Percentiles rank a stretch among this genome's conserved stretches.
phyloP scores from a whole-genome alignment of 1,284 basidiomycete species.

The Marasmius oreades region DNA sequence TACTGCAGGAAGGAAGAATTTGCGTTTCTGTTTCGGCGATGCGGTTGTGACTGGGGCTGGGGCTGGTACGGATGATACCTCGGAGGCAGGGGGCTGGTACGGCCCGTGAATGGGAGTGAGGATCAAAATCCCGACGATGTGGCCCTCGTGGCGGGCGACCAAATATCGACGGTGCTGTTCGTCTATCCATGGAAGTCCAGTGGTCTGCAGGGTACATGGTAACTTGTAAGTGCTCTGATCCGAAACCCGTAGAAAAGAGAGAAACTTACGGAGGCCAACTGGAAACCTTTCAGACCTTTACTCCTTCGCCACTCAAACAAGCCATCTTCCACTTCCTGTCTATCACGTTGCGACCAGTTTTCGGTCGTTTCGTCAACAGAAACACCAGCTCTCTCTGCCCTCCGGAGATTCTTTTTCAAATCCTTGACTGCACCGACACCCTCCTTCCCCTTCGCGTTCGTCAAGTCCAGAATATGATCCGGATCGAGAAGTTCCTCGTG shows the following conservation, averaged over 20 bases:
- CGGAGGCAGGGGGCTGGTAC: slow-evolving; percentile 36
- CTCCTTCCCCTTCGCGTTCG: no score
- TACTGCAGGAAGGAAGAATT: background rate
- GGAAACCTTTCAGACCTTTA: slow-evolving; percentile 29
- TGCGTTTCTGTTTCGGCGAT: no score
- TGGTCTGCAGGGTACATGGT: no score
- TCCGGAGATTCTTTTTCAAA: no score
- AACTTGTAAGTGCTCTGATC: slow-evolving; percentile 6
- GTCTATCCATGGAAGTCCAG: no score
- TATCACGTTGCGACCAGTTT: slow-evolving; percentile 32
- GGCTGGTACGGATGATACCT: background rate
- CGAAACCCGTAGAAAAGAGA: background rate
- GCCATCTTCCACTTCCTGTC: slow-evolving; percentile 32
- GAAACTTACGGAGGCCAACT: slow-evolving; percentile 36
- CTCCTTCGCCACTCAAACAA: slow-evolving; percentile 36
- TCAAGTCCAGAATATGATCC: no score
- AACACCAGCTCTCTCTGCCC: slow-evolving; percentile 36
- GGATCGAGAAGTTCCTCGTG: slow-evolving; percentile 42
- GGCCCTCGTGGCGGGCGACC: no score
- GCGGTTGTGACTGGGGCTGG: background rate
- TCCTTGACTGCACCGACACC: no score
- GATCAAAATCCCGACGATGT: no score
- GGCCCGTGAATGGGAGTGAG: no score
- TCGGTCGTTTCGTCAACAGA: slow-evolving; percentile 29
- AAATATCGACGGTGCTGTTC: no score